Evolutionary conservation across 2,329 filamentous ascomycete species (phyloP), one percentile per base, ranked within the genome.

Genomic region (Cordyceps militaris): DNA sequence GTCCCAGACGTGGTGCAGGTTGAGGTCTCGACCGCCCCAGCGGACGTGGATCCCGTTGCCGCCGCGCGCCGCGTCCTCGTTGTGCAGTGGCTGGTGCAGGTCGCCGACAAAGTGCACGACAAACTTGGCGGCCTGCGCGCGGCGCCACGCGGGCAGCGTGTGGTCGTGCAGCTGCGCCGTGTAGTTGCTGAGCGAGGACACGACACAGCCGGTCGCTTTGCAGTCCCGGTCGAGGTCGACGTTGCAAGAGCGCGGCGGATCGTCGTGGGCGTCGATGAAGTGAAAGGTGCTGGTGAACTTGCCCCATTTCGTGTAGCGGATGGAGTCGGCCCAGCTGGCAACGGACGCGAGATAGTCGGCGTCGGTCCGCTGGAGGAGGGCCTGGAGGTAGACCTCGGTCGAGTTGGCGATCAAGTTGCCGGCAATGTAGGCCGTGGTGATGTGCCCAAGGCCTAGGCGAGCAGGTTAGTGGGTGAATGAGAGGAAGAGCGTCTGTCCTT

Each of bases 1-100:
- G 66, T 91, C 88, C 87, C 87, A 91, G 16, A 89, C 81, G 59
- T 86, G 79, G 66, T 91, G 88, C 43, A 91, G 76, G 66, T 91
- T 91, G 57, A 81, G 77, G 28, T 74, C 69, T 30, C 70, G 68
- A 3, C 77, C 78, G 26, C 83, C 75, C 71, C 85, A 91, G 16
- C 72, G 74, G 1, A 91, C 87, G 14, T 76, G 69, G 63, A 91
- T 87, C 11, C 79, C 79, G 63, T 91, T 91, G 0, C 87, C 87
- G 56, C 88, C 88, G 23, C 78, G 73, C 2, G 78, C 76, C 7
- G 86, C 79, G 57, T 85, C 77, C 70, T 88, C 85, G 56, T 80
- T 81, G 68, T 88, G 85, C 58, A 88, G 73, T 30, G 85, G 85
- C 71, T 88, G 83, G 69, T 88, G 85, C 60, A 88, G 81, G 69